Base-by-base conservation (phyloP, 345 rosid genomes). In the Cardamine occulta region DNA sequence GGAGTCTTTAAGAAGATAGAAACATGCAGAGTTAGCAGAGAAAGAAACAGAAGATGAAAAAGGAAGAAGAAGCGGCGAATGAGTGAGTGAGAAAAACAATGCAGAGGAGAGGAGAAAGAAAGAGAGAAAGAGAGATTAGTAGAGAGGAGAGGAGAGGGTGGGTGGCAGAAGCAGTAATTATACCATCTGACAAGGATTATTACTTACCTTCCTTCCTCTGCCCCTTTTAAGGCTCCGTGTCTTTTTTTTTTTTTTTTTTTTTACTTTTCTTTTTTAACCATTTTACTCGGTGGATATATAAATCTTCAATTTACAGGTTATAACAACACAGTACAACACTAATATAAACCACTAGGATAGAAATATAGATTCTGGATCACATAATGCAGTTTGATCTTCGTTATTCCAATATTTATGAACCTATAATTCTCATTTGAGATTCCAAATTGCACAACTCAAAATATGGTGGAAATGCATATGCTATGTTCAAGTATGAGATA, bases 131-230 rank as follows among this genome's bases (percentile, higher is more conserved):
- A 63, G 63, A 31, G 55, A 52, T 48, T 35, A 23, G 40, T n/a
- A 28, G 72, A 39, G 37, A 12, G 68, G 44, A 52, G 28, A 39
- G 44, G 48, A 51, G 49, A 14, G 53, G 67, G 76, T 73, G 59
- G 75, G 73, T 80, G 91, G 88, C 83, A 86, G 84, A 76, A 24
- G 80, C 75, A 82, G 96, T 92, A 88, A 91, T 79, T 85, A 83
- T 71, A 23, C 73, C 31, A 28, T 24, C 88, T 88, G 93, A 87
- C 89, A 86, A 66, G 88, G 86, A 86, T 78, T 76, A 84, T 82
- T 83, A 79, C 83, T 77, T 71, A 65, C 73, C 72, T 65, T 57
- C 73, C 72, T 65, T 57, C 76, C 72, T 65, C 80, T 77, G 72
- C 48, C 63, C 57, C 70, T 72, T 78, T 59, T 62, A 78, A 51